Conservation (phyloP, 169 alveolate genomes). For the Toxoplasma gondii region DNA sequence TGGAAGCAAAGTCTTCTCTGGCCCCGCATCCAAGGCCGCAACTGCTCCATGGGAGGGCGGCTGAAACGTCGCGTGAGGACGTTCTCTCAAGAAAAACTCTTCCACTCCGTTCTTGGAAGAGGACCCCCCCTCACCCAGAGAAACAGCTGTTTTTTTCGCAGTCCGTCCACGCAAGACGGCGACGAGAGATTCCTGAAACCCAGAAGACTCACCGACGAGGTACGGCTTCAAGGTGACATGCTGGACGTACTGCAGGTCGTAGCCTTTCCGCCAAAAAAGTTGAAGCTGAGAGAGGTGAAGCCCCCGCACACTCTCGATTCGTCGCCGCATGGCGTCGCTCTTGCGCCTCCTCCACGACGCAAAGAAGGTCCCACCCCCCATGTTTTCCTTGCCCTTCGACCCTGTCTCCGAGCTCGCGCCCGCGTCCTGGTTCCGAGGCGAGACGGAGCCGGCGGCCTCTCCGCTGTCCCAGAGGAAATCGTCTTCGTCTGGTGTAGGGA, state of each 20-base stretch:
- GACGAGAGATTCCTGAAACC: too few species aligned
- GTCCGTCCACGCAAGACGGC: too few species aligned
- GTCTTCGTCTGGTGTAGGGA: neutral
- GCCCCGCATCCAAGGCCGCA: too few species aligned
- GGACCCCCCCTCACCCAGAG: too few species aligned
- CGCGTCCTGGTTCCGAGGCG: neutral
- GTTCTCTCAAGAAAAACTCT: too few species aligned
- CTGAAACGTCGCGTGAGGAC: too few species aligned
- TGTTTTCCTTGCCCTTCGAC: neutral
- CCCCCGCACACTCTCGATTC: neutral
- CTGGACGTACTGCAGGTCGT: conserved; percentile 51
- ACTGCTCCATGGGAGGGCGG: too few species aligned
- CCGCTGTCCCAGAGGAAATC: neutral
- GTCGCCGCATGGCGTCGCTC: neutral
- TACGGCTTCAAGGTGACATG: conserved; percentile 14
- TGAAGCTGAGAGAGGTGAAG: conserved; percentile 50
- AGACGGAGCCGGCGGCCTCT: too few species aligned
- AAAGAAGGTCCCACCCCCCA: neutral
- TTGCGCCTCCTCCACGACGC: neutral
- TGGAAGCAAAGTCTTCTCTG: too few species aligned
- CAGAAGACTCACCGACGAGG: neutral
- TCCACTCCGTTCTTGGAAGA: too few species aligned
- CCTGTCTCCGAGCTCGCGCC: neutral
- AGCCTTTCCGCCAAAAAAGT: conserved; percentile 46
- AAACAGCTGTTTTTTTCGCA: too few species aligned